Evolutionary conservation across 2,329 filamentous ascomycete genomes (phyloP).

Genomic region (Sporothrix luriei): DNA sequence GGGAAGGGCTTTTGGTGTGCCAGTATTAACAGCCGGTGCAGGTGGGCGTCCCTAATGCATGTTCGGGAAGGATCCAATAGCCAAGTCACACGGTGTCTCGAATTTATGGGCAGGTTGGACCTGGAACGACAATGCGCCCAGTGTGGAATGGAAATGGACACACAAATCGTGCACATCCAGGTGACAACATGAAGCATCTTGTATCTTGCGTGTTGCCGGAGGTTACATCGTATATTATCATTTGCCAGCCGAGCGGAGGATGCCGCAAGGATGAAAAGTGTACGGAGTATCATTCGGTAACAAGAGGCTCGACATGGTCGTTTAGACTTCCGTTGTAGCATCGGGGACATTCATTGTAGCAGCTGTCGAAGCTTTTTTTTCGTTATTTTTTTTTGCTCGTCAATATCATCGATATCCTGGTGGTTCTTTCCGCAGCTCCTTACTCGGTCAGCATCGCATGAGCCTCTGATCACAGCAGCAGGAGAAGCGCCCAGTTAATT

Average conservation of each 20-base stretch:
- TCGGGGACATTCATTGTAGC: background rate
- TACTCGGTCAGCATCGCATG: slow-evolving; percentile 24
- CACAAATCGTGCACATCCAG: background rate
- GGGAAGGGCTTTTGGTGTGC: too few relatives aligned
- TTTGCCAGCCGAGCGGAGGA: background rate
- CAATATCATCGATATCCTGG: background rate
- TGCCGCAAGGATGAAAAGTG: background rate
- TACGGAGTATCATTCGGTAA: too few relatives aligned
- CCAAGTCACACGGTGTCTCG: slow-evolving; percentile 17
- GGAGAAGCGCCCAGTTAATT: slow-evolving; percentile 9
- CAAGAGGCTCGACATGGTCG: background rate
- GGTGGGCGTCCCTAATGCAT: background rate
- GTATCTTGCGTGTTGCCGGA: background rate
- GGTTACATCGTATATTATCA: background rate
- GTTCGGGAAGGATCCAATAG: background rate
- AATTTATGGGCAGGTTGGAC: slow-evolving; percentile 25
- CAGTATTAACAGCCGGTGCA: slow-evolving; percentile 19
- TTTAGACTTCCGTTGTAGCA: background rate
- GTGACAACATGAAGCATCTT: background rate
- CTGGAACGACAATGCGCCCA: slow-evolving; percentile 28
- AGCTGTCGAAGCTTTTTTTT: background rate
- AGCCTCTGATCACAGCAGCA: slow-evolving; percentile 21
- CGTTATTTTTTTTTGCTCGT: background rate
- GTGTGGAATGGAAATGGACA: slow-evolving; percentile 22
- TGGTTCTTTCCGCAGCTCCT: slow-evolving; percentile 16